A percentile compares a stretch with the other conserved stretches of the same genome.
phyloP scores from a whole-genome alignment of 495 filamentous ascomycete species.

The Penicillium pulvis region DNA sequence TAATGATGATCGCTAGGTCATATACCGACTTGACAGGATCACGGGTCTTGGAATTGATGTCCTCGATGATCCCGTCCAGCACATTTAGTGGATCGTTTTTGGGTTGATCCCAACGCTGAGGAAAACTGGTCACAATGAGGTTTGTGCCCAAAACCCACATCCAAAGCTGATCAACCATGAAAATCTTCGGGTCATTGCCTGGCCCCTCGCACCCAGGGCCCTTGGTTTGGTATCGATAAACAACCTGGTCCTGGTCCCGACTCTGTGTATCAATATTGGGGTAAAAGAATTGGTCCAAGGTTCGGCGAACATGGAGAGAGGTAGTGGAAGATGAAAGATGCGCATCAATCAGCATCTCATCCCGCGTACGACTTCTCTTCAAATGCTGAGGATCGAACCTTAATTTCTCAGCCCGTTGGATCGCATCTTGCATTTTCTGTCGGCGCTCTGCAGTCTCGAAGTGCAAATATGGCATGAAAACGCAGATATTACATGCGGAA shows the following conservation, averaged over 20 bases:
- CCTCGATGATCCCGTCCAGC: conserved; percentile 65
- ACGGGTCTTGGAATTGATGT: conserved; percentile 69
- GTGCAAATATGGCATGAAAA: conserved; percentile 71
- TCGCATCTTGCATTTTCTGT: conserved; percentile 61
- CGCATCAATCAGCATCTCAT: conserved; percentile 65
- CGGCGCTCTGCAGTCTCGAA: conserved; percentile 62
- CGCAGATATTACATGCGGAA: conserved; percentile 51
- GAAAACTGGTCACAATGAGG: conserved; percentile 67
- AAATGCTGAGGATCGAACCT: conserved; percentile 27
- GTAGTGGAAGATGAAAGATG: conserved; percentile 57
- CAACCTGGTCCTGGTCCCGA: conserved; percentile 70
- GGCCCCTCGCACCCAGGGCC: conserved; percentile 31
- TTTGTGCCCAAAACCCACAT: conserved; percentile 69
- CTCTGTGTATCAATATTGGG: conserved; percentile 68
- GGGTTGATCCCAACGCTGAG: conserved; percentile 69
- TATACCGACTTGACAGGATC: conserved; percentile 64
- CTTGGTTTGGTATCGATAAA: conserved; percentile 62
- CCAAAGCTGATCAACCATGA: conserved; percentile 79
- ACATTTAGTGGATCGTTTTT: conserved; percentile 68
- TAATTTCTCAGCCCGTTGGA: conserved; percentile 48
- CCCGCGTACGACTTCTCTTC: conserved; percentile 42
- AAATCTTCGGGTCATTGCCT: conserved; percentile 61
- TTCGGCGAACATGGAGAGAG: conserved; percentile 66
- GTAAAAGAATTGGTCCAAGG: conserved; percentile 72
- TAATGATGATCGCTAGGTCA: conserved; percentile 67